These are phyloP conservation scores for Calophaca sinica DNA, from an alignment of 306 rosid species.

Conservation along the genomic window DNA sequence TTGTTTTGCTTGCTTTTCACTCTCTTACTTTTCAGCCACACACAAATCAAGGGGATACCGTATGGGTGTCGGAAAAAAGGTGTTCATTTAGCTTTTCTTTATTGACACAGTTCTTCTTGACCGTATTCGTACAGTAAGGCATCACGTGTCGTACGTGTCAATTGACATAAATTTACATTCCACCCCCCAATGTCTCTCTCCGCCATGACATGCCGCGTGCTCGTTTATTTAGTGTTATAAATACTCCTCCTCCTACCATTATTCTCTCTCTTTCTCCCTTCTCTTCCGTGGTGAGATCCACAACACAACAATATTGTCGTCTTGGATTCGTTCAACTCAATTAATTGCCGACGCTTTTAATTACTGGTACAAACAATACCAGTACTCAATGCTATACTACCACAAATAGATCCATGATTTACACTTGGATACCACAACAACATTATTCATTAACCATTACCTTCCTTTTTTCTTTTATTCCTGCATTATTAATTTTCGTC, in stretches of 20 bases:
- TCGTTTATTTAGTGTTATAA: not conserved
- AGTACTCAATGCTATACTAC: not conserved
- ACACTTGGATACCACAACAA: too few species aligned
- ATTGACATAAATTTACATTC: not conserved
- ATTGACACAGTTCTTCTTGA: not conserved
- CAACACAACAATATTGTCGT: not conserved
- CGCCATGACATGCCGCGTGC: not conserved
- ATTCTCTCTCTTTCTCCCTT: conserved; percentile 7
- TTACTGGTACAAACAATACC: not conserved
- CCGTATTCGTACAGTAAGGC: conserved; percentile 1
- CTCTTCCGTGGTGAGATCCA: conserved; percentile 16
- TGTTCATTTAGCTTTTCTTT: too few species aligned
- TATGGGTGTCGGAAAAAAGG: too few species aligned
- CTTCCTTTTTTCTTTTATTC: too few species aligned
- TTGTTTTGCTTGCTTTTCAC: too few species aligned
- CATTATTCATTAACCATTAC: too few species aligned
- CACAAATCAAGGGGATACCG: too few species aligned
- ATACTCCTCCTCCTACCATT: not conserved
- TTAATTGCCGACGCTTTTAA: conserved; percentile 1
- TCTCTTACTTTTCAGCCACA: too few species aligned
- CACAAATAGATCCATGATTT: too few species aligned
- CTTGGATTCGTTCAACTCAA: conserved; percentile 1
- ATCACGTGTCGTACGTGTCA: conserved; percentile 17
- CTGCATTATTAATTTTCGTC: not conserved
- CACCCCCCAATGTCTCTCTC: not conserved